These are phyloP conservation scores for Pecoramyces ruminantium DNA, from an alignment of 192 early-diverging fungal genomes.

Conservation along the genomic window DNA sequence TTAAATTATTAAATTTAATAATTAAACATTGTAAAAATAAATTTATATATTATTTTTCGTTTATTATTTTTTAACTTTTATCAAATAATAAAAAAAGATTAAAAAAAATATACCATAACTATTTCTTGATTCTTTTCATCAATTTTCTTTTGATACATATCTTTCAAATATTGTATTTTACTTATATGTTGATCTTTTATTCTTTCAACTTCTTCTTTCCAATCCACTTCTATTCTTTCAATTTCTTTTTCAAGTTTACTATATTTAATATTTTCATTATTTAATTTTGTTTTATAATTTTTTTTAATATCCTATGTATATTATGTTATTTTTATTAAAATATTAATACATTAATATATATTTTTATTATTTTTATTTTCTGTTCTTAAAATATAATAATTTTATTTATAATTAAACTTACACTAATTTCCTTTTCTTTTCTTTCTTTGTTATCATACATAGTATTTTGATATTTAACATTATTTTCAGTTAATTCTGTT, in stretches of 20 bases:
- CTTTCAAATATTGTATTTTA: not conserved
- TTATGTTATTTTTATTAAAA: too few species aligned
- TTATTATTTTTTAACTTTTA: too few species aligned
- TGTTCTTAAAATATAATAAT: too few species aligned
- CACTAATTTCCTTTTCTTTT: not conserved
- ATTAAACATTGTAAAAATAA: too few species aligned
- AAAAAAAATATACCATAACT: too few species aligned
- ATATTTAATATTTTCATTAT: not conserved
- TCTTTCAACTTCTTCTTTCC: not conserved
- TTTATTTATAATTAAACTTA: not conserved
- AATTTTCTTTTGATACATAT: slow-evolving; percentile 1
- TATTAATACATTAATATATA: too few species aligned
- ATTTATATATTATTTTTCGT: too few species aligned
- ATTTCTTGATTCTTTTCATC: not conserved
- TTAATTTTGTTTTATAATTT: not conserved
- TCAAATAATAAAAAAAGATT: too few species aligned
- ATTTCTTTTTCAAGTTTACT: not conserved
- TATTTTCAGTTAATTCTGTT: not conserved
- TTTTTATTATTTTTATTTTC: too few species aligned
- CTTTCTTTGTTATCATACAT: not conserved
- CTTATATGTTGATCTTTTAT: not conserved
- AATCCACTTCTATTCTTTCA: not conserved
- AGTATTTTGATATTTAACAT: not conserved
- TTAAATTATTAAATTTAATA: too few species aligned
- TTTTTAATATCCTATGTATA: not conserved